Percentiles rank a stretch among this genome's conserved stretches.
These are phyloP conservation scores for Stephanodiscus minutulus DNA, from an alignment of 108 stramenopile species.

Conservation along the genomic window DNA sequence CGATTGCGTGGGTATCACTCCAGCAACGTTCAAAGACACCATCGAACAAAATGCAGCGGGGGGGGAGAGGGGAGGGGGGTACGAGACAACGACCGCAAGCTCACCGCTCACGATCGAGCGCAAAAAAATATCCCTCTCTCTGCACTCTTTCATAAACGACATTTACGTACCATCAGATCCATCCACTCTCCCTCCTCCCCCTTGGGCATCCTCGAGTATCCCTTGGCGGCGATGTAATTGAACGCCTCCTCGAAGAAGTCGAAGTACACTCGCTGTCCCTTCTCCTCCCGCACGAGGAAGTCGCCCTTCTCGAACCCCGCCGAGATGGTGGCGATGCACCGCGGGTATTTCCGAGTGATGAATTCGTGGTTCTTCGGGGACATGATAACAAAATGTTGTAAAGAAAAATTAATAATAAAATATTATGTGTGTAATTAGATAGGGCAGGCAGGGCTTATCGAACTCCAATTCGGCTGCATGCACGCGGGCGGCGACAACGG, in stretches of 20 bases:
- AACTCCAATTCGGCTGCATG: too few species aligned
- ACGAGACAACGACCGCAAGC: not conserved
- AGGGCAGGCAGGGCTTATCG: too few species aligned
- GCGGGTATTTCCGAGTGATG: constrained; percentile 47
- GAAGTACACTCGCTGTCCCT: constrained; percentile 88
- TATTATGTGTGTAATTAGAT: too few species aligned
- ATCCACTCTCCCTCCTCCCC: constrained; percentile 87
- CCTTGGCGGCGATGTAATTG: constrained; percentile 81
- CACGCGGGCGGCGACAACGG: too few species aligned
- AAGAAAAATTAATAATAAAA: too few species aligned
- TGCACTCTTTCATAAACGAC: not conserved
- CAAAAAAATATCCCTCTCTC: not conserved
- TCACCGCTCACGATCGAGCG: not conserved
- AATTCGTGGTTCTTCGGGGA: constrained; percentile 8
- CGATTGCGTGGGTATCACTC: too few species aligned
- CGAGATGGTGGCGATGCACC: constrained; percentile 81
- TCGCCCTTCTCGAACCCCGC: constrained; percentile 92
- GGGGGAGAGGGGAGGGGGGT: not conserved
- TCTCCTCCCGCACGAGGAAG: constrained; percentile 88
- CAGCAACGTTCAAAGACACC: too few species aligned
- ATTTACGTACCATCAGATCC: constrained; percentile 58
- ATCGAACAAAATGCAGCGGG: not conserved
- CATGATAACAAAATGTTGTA: not conserved
- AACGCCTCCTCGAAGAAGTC: constrained; percentile 87
- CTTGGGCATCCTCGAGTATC: constrained; percentile 83